Evolutionary conservation across 2,329 filamentous ascomycete genomes (phyloP), one percentile per base, ranked within the genome.

Genomic region (Cladophialophora chaetospira): DNA sequence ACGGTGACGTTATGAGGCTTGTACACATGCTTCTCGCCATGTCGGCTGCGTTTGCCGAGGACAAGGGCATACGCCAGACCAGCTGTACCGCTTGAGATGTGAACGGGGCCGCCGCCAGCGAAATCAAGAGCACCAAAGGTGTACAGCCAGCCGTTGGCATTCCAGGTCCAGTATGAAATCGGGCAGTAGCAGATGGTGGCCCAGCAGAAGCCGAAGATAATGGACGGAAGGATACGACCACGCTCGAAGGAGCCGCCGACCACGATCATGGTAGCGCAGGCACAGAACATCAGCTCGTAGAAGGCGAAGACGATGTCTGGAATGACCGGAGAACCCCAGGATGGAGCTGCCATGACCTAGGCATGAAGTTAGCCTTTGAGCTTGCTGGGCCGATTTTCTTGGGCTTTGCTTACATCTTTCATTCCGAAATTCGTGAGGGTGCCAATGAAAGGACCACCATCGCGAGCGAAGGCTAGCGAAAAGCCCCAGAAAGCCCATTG

Each of bases 131-230:
- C 82, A 45, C 85, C 85, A 38, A 90, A 79, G 17, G 81, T 80
- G 72, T 79, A 86, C 25, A 88, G 79, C 86, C 87, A 91, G 44
- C 88, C 88, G 60, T 84, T 85, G 49, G 78, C 74, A 72, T 89
- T 90, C 88, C 87, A 91, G 43, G 88, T 89, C 82, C 87, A 89
- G 73, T 88, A 88, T 44, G 88, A 87, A 59, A 90, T 82, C 17
- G 63, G 63, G 66, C 87, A 85, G 73, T 89, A 89, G 60, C 89
- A 85, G 61, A 88, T 78, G 36, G 86, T 88, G 13, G 83, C 76
- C 86, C 86, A 89, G 70, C 86, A 78, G 72, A 89, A 88, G 66
- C 86, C 85, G 74, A 89, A 89, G 23, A 88, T 74, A 66, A 88
- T 77, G 6, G 83, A 85, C 38, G 81, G 83, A 17, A 87, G 55